phyloP scores from a whole-genome alignment of 2,329 filamentous ascomycete species.

The Penicillium hordei region DNA sequence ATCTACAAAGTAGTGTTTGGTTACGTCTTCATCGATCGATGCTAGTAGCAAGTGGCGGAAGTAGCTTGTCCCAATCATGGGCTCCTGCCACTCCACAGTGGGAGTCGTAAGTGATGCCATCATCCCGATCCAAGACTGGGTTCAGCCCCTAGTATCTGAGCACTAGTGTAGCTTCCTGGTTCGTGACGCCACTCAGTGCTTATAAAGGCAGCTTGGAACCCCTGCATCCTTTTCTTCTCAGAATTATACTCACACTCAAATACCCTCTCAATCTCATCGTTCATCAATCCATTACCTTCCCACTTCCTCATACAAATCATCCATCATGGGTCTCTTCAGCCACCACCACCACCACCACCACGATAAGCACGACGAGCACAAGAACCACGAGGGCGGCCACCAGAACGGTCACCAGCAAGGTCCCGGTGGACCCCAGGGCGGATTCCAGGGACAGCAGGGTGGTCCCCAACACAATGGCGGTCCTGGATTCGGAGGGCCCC shows the following conservation, averaged over 20 bases:
- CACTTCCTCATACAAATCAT: neutral
- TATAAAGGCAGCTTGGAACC: neutral
- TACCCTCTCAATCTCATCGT: neutral
- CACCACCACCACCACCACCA: conserved; percentile 8
- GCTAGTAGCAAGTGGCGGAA: neutral
- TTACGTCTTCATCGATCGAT: neutral
- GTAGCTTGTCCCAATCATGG: neutral
- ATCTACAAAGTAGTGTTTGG: neutral
- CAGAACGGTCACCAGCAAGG: neutral
- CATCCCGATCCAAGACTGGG: neutral
- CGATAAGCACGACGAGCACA: neutral
- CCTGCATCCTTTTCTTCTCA: neutral
- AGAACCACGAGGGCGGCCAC: neutral
- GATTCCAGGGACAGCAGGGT: neutral
- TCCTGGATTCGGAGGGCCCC: neutral
- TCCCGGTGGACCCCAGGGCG: neutral
- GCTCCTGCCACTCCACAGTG: neutral
- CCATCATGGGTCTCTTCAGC: conserved; percentile 4
- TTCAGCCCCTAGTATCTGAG: neutral
- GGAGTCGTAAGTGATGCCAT: conserved; percentile 3
- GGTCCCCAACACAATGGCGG: too few relatives aligned
- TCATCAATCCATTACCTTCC: neutral
- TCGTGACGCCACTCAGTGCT: neutral
- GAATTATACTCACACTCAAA: neutral
- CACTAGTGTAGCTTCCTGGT: neutral